These are phyloP conservation scores for Kalmusia sp. DNA, from an alignment of 2,329 filamentous ascomycete species.

Conservation along the genomic window DNA sequence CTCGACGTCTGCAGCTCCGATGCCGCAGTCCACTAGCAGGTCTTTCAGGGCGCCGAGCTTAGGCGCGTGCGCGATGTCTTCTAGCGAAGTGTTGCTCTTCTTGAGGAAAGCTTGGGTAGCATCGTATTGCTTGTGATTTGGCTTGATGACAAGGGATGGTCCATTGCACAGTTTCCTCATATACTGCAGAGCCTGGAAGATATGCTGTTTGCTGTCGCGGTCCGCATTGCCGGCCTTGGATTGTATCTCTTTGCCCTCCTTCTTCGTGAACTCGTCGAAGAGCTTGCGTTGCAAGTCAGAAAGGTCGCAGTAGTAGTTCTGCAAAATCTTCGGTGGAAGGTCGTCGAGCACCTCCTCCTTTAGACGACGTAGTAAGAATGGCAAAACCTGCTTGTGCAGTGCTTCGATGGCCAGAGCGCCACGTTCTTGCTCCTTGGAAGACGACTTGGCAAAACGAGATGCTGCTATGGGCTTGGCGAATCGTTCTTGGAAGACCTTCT, in stretches of 20 bases:
- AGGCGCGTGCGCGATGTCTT: constrained; percentile 86
- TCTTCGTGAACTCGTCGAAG: constrained; percentile 95
- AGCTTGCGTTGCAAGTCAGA: constrained; percentile 93
- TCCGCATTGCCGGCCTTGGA: constrained; percentile 80
- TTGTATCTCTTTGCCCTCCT: constrained; percentile 86
- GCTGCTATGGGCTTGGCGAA: constrained; percentile 96
- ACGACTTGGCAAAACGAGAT: constrained; percentile 94
- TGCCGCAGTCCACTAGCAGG: constrained; percentile 96
- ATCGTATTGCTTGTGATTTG: constrained; percentile 87
- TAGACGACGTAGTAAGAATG: constrained; percentile 91
- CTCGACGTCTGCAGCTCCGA: constrained; percentile 67
- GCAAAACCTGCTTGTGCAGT: constrained; percentile 96
- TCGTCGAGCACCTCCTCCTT: constrained; percentile 98
- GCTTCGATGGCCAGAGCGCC: constrained; percentile 96
- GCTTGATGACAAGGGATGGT: constrained; percentile 93
- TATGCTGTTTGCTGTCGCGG: constrained; percentile 95
- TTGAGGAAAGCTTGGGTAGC: constrained; percentile 82
- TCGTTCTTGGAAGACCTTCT: constrained; percentile 95
- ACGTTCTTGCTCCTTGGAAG: constrained; percentile 96
- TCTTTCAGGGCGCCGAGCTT: constrained; percentile 91
- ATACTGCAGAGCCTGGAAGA: constrained; percentile 98
- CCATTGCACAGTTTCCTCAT: constrained; percentile 99
- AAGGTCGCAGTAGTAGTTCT: constrained; percentile 99
- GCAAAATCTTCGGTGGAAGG: constrained; percentile 94
- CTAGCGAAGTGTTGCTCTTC: constrained; percentile 79